Conservation (phyloP, 1,139 yeast species). For the Debaryomyces psychrophilus region DNA sequence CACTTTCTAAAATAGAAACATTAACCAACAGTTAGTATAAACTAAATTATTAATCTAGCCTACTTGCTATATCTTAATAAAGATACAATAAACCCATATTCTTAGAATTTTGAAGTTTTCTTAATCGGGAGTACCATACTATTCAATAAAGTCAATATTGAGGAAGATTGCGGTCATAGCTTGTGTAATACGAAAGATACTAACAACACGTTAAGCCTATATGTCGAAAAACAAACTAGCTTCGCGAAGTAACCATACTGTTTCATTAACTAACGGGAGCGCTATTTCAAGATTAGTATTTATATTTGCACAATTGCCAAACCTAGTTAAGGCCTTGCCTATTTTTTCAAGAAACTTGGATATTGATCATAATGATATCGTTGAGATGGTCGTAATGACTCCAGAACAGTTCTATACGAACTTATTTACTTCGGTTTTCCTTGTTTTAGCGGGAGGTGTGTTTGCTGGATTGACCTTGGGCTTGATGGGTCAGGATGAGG, state of each 20-base stretch:
- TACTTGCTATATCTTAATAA: neutral
- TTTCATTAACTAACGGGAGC: conserved; percentile 24
- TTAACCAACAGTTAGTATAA: neutral
- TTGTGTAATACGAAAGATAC: neutral
- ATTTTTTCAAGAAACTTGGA: conserved; percentile 16
- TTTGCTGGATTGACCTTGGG: conserved; percentile 96
- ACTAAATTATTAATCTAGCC: neutral
- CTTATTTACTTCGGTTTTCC: conserved; percentile 58
- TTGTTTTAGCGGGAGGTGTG: conserved; percentile 90
- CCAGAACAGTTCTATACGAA: conserved; percentile 55
- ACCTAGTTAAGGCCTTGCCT: conserved; percentile 32
- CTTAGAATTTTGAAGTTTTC: conserved; percentile 1
- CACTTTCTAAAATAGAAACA: neutral
- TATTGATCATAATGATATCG: conserved; percentile 18
- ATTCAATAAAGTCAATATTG: neutral
- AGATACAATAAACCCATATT: neutral
- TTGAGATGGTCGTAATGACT: conserved; percentile 27
- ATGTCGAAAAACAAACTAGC: conserved; percentile 27
- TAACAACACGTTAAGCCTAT: conserved; percentile 10
- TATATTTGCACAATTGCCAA: conserved; percentile 30
- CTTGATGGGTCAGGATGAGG: conserved; percentile 97
- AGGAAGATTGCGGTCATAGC: neutral
- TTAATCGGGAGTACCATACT: neutral
- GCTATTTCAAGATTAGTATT: conserved; percentile 24
- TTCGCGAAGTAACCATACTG: conserved; percentile 28